Evolutionary conservation across 768 basidiomycete species (phyloP).

Genomic region (Clitopilus hobsonii): DNA sequence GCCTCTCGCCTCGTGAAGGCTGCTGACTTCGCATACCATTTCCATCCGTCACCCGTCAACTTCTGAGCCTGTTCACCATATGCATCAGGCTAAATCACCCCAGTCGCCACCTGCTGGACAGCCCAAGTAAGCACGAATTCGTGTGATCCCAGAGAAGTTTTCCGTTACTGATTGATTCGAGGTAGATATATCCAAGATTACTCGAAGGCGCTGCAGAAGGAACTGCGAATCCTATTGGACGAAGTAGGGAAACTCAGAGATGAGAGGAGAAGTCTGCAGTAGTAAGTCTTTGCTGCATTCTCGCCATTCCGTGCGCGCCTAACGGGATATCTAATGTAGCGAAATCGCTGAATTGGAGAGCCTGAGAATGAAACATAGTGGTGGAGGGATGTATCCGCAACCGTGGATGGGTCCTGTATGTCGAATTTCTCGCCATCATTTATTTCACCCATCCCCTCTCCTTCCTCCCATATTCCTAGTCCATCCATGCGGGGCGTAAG

Average conservation of each 20-base stretch:
- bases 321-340: too few relatives aligned
- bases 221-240: slow-evolving; percentile 71
- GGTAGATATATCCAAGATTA: slow-evolving; percentile 73
- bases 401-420: slow-evolving; percentile 66
- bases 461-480: too few relatives aligned
- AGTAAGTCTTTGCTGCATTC: slow-evolving; percentile 44
- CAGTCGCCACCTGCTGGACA: not conserved
- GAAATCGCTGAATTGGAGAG: slow-evolving; percentile 84
- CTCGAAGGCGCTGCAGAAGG: slow-evolving; percentile 74
- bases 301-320: too few relatives aligned
- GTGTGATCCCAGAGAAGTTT: not conserved
- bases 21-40: not conserved
- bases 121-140: not conserved
- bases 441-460: too few relatives aligned
- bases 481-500: too few relatives aligned
- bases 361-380: slow-evolving; percentile 76
- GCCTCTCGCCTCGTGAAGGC: not conserved
- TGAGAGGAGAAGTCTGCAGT: slow-evolving; percentile 69
- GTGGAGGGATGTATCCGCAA: slow-evolving; percentile 72
- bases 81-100: not conserved
- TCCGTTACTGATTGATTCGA: not conserved
- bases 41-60: not conserved
- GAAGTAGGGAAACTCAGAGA: slow-evolving; percentile 82
- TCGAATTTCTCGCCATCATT: not conserved
- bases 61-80: not conserved